Base-by-base conservation (phyloP, 23 red algal genomes). In the Gracilaria gracilis region DNA sequence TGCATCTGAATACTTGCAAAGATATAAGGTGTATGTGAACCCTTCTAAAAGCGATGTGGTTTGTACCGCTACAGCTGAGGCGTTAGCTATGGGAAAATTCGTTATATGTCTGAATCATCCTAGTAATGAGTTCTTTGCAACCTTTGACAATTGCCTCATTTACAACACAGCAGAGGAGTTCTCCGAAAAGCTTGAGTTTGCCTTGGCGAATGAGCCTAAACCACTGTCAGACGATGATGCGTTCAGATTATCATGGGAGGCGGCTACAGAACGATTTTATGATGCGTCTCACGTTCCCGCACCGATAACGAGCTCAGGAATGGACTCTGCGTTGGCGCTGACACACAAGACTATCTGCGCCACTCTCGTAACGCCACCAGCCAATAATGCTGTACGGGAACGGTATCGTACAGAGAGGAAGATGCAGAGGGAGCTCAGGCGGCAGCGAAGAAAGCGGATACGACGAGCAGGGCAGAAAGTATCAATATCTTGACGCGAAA, bases 51-150 rank as follows among this genome's bases (percentile, higher is more conserved):
- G 80, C 27, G 93, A 95, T 67, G 93, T 95, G 4, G 93, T 95
- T 0, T 86, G 82, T 49, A 95, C 93, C 9, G 84, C 93, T 16
- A 95, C 93, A 14, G 93, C 93, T 12, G 93, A 95, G 80, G 93
- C 93, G 29, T 73, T 95, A 36, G 93, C 93, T 0, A 95, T 95
- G 93, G 93, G 93, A 25, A 95, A 95, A 40, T 95, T 95, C 84
- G 85, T 90, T 7, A 73, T 95, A 47, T 81, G 72, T 38, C 62
- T 88, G 24, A 86, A 90, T 25, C 93, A 95, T 57, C 93, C 93
- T 37, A 84, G 75, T 50, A 95, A 95, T 51, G 85, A 86, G 66
- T 95, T 95, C 65, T 95, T 90, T 83, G 67, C 78, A 19, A 86
- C 73, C 5, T 95, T 95, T 83, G 75, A 83, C 6, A 95, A 95